Percentiles rank a stretch among this genome's conserved stretches.
Conservation (phyloP, 2,329 filamentous ascomycete species). For the Pestalotiopsis sp. region DNA sequence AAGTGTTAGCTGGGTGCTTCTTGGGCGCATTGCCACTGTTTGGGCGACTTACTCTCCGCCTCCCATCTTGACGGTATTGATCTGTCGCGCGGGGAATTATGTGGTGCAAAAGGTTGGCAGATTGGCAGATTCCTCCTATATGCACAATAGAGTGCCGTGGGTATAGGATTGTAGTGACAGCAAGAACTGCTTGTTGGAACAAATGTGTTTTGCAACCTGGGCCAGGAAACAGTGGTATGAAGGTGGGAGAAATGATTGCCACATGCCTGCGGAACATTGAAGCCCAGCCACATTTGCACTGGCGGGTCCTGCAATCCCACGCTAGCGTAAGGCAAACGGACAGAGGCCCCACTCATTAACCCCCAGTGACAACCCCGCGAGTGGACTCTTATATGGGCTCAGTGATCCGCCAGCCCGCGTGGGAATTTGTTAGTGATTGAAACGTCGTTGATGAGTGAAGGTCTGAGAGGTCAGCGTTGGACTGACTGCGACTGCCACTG, state of each 20-base stretch:
- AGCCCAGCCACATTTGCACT: neutral
- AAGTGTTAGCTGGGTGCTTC: neutral
- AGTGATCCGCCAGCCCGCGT: too few relatives aligned
- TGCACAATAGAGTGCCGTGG: too few relatives aligned
- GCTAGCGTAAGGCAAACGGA: neutral
- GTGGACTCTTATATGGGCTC: neutral
- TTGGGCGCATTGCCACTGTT: neutral
- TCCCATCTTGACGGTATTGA: constrained; percentile 66
- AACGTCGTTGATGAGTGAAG: neutral
- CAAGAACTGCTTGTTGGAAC: neutral
- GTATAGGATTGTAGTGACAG: neutral
- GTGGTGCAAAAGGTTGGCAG: neutral
- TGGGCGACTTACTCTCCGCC: constrained; percentile 59
- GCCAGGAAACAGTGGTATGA: neutral
- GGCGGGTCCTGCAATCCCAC: neutral
- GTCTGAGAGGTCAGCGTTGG: neutral
- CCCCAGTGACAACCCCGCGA: neutral
- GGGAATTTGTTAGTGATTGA: neutral
- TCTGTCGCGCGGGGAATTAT: neutral
- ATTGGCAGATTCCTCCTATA: too few relatives aligned
- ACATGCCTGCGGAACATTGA: neutral
- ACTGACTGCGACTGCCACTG: neutral
- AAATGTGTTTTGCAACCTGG: neutral
- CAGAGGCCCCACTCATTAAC: neutral
- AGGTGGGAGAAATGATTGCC: neutral